Percentiles rank a stretch among this genome's conserved stretches.
Conservation (phyloP, 1,139 yeast genomes). For the Suhomyces bribrorum region DNA sequence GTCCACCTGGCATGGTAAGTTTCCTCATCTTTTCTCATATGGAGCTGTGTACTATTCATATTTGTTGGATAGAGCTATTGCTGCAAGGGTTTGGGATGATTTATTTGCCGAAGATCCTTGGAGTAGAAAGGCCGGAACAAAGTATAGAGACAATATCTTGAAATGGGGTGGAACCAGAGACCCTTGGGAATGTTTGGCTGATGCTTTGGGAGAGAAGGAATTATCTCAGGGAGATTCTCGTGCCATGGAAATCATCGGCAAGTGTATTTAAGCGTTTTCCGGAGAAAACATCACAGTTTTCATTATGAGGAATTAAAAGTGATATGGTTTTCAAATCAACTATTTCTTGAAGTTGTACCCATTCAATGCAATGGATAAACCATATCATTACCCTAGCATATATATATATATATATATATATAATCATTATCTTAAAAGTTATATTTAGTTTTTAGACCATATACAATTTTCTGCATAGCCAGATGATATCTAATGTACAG, state of each 20-base stretch:
- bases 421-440: too few relatives aligned
- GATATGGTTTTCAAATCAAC: too few relatives aligned
- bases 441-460: too few relatives aligned
- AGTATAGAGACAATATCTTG: conserved; percentile 67
- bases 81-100: conserved; percentile 78
- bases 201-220: conserved; percentile 65
- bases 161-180: conserved; percentile 94
- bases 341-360: too few relatives aligned
- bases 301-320: too few relatives aligned
- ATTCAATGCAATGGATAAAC: too few relatives aligned
- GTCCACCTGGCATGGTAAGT: conserved; percentile 91
- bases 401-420: too few relatives aligned
- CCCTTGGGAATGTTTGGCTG: conserved; percentile 86
- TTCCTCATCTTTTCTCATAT: conserved; percentile 90
- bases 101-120: conserved; percentile 72
- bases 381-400: too few relatives aligned
- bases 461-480: too few relatives aligned
- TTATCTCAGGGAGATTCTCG: conserved; percentile 65
- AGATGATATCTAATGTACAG: too few relatives aligned
- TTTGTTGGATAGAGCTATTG: conserved; percentile 88
- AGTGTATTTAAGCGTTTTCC: neutral
- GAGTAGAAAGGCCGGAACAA: conserved; percentile 70
- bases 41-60: conserved; percentile 95
- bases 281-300: too few relatives aligned
- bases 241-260: conserved; percentile 71